Base-by-base conservation (phyloP, 2,329 filamentous ascomycete genomes). In the Aureobasidium leucospermi region DNA sequence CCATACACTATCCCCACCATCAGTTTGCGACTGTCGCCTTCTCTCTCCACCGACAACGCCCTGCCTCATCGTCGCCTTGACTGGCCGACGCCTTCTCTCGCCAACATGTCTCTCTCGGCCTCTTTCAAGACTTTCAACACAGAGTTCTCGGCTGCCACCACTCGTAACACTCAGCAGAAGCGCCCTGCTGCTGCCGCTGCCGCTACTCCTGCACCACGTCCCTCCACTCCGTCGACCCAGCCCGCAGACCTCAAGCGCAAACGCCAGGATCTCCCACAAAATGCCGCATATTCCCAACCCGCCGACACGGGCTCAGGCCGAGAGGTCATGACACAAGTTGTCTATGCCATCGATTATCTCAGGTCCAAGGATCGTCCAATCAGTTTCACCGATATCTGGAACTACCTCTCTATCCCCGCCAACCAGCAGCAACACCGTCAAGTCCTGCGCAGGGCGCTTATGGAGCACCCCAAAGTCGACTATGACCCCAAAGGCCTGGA, bases 271-370 rank as follows among this genome's bases (percentile, higher is more conserved):
- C 52, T 60, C 42, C 73, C 61, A 72, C 5, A 78, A 79, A 48
- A 77, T 58, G 32, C 80, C 11, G 79, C 89, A 57, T 93, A 86
- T 75, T 92, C 89, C 59, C 89, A 92, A 75, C 89, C 89, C 19
- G 81, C 83, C 64, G 85, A 87, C 68, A 89, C 85, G 15, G 87
- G 86, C 69, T 89, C 86, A 56, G 90, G 91, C 65, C 81, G 81
- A 62, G 87, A 93, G 73, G 85, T 94, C 71, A 86, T 90, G 78
- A 95, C 91, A 11, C 89, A 96, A 72, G 86, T 96, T 70, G 84
- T 88, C 60, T 96, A 91, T 75, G 90, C 90, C 19, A 86, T 96
- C 70, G 85, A 92, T 63, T 89, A 90, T 71, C 84, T 96, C 75
- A 84, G 84, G 64, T 86, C 86, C 70, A 85, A 87, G 70, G 83